Evolutionary conservation across 2,329 filamentous ascomycete species (phyloP).

Genomic region (Basipetospora sp.): DNA sequence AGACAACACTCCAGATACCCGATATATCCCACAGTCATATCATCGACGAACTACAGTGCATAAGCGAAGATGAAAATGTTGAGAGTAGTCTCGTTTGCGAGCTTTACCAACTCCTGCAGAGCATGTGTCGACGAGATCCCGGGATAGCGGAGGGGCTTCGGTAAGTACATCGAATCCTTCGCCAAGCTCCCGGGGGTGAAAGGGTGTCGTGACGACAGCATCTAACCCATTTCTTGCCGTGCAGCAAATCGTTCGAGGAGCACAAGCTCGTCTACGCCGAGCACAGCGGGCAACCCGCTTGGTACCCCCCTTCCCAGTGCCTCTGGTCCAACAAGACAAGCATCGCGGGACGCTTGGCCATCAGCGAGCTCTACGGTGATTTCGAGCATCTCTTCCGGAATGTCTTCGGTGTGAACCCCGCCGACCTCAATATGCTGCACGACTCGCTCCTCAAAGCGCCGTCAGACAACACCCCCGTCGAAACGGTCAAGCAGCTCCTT

Average conservation of each 20-base stretch:
- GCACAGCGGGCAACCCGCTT: background rate
- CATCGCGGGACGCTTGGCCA: background rate
- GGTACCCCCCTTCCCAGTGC: background rate
- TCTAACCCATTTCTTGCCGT: too few species aligned
- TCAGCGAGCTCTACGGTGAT: background rate
- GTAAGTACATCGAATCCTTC: too few species aligned
- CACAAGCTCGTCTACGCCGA: background rate
- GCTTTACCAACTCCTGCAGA: background rate
- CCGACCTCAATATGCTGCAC: background rate
- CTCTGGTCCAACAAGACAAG: background rate
- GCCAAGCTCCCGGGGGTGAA: background rate
- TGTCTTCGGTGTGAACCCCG: background rate
- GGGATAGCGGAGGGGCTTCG: background rate
- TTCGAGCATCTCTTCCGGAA: background rate
- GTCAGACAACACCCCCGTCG: background rate
- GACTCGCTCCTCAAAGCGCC: background rate
- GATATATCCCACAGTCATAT: background rate
- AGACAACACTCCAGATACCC: background rate
- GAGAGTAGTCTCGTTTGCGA: background rate
- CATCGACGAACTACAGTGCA: background rate
- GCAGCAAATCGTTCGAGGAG: background rate
- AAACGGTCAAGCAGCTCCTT: background rate
- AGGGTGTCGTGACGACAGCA: too few species aligned
- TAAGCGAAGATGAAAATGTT: background rate
- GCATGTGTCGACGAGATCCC: background rate